Evolutionary conservation across 2,329 filamentous ascomycete genomes (phyloP), one percentile per base, ranked within the genome.

Genomic region (Fusarium sublunatum): DNA sequence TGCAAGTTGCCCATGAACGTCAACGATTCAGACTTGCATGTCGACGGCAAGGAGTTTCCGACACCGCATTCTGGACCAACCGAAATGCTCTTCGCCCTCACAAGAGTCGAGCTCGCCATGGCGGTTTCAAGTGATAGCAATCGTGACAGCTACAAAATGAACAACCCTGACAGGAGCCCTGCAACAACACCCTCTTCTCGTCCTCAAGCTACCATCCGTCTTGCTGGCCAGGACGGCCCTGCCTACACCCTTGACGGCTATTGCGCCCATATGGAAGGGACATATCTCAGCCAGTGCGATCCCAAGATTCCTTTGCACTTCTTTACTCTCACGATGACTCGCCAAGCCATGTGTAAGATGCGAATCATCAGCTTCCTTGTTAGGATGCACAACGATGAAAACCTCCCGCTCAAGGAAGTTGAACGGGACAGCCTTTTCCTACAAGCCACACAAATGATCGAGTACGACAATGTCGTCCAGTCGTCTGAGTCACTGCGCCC

Each of bases 71-170:
- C 69, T 6, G 83, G 82, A 2, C 78, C 84, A 5, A 88, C 85
- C 0, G 86, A 88, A 65, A 86, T 87, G 81, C 74, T 87, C 7
- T 88, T 88, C 67, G 78, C 80, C 12, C 78, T 88, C 10, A 82
- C 84, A 1, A 79, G 85, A 13, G 78, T 86, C 32, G 85, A 88
- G 70, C 76, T 88, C 42, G 82, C 82, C 49, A 82, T 85, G 68
- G 83, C 82, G 3, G 83, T 83, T 25, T 78, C 79, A 4, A 81
- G 78, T 46, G 80, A 81, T 57, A 80, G 74, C 47, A 70, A 79
- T 56, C 78, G 80, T 55, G 76, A 76, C 53, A 72, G 64, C 32
- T 65, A 67, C 39, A 75, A 74, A 53, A 49, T 72, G 42, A 65
- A 71, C 47, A 63, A 71, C 36, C 61, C 70, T 7, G 68, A 73